These are phyloP conservation scores for Penicillium hesseltinei DNA, from an alignment of 2,329 filamentous ascomycete genomes.

Conservation along the genomic window DNA sequence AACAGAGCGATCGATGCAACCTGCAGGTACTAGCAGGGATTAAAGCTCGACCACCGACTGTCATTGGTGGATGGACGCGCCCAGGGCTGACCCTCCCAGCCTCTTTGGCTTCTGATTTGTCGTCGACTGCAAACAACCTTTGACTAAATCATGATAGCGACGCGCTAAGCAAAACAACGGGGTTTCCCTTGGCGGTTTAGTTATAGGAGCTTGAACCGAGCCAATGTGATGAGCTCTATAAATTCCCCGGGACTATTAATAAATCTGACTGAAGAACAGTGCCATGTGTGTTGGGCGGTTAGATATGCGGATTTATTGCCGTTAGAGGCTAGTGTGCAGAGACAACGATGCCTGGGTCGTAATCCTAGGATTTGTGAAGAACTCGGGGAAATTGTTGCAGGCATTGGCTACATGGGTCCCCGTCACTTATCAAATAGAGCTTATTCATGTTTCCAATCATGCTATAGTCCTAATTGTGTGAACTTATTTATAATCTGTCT, in stretches of 20 bases:
- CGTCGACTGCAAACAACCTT: conserved; percentile 14
- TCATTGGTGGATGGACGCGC: conserved; percentile 30
- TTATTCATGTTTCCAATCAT: not conserved
- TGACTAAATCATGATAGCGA: conserved; percentile 17
- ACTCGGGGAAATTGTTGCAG: conserved; percentile 5
- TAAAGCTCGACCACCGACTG: conserved; percentile 3
- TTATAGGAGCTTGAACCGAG: conserved; percentile 4
- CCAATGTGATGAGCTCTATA: conserved; percentile 7
- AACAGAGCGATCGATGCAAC: conserved; percentile 27
- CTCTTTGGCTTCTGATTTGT: conserved; percentile 17
- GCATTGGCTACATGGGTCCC: not conserved
- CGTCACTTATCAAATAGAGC: not conserved
- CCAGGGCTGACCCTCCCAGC: conserved; percentile 14
- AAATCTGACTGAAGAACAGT: conserved; percentile 14
- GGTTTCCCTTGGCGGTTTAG: conserved; percentile 20
- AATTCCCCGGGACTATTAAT: conserved; percentile 27
- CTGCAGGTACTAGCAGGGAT: conserved; percentile 28
- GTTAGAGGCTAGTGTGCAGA: conserved; percentile 27
- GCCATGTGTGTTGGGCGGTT: conserved; percentile 21
- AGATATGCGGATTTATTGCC: conserved; percentile 21
- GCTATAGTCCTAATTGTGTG: not conserved
- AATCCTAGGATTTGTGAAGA: conserved; percentile 2
- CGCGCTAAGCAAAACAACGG: conserved; percentile 30
- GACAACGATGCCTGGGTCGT: not conserved
- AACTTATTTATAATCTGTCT: not conserved